A percentile compares a stretch with the other conserved stretches of the same genome.
Conservation (phyloP, 352 stramenopile genomes). For the Peronospora belbahrii region DNA sequence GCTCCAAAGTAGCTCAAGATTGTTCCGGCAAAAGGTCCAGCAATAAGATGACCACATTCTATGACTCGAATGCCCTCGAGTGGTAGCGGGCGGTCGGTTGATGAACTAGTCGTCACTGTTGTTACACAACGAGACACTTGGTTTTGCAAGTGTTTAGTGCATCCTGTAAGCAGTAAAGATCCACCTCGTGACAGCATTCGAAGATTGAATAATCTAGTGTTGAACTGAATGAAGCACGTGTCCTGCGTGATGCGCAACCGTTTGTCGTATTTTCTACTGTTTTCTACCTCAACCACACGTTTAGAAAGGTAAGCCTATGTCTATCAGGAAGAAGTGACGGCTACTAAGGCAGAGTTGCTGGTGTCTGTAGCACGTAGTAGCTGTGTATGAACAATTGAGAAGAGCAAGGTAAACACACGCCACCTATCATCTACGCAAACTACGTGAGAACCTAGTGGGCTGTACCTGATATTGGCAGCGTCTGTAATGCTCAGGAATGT, state of each 20-base stretch:
- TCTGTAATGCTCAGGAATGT: conserved; percentile 45
- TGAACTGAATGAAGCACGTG: conserved; percentile 13
- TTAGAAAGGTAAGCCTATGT: conserved; percentile 18
- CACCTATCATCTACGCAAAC: neutral
- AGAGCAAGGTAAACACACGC: neutral
- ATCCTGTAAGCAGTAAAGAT: conserved; percentile 5
- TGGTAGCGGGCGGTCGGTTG: conserved; percentile 29
- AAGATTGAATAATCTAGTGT: neutral
- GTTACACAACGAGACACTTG: conserved; percentile 25
- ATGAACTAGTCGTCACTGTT: conserved; percentile 20
- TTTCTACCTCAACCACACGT: too few species aligned
- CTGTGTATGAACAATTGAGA: conserved; percentile 12
- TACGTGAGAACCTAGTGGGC: neutral
- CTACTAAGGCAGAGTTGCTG: conserved; percentile 9
- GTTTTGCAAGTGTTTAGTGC: neutral
- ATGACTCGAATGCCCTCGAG: conserved; percentile 69
- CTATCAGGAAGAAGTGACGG: conserved; percentile 2
- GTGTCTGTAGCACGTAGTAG: conserved; percentile 38
- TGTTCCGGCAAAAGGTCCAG: conserved; percentile 69
- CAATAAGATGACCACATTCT: conserved; percentile 76
- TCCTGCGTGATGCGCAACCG: conserved; percentile 11
- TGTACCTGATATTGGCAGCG: conserved; percentile 41
- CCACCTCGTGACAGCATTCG: conserved; percentile 1
- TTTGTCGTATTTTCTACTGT: conserved; percentile 12
- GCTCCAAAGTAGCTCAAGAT: conserved; percentile 87